Evolutionary conservation across 208 protist species (phyloP), one percentile per base, ranked within the genome.

Genomic region (Trypanosoma scelopori): DNA sequence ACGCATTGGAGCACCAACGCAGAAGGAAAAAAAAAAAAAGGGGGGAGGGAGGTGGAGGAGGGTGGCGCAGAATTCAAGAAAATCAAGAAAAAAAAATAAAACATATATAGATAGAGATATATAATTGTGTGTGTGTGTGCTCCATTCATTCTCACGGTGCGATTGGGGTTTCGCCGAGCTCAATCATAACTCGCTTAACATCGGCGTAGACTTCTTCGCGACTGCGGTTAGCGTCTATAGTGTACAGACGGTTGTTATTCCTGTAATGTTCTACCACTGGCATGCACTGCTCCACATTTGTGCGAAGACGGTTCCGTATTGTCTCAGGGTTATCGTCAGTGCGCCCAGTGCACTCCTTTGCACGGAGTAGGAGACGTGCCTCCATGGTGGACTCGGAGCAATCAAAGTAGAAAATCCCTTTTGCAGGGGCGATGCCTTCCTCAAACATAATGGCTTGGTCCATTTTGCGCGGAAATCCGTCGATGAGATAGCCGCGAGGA

Each of bases 391-490:
- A 66, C 72, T 92, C 84, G 20, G 70, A 69, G 76, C 87, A 94
- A 58, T 94, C 82, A 62, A 94, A 85, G 77, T 87, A 92, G 47
- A 97, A 27, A 53, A 94, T 88, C 4, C 73, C 80, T 3, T 66
- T 69, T 6, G 86, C 82, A 45, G 57, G 66, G 3, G 71, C 89
- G 41, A 95, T 85, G 22, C 65, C 72, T 0, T 89, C 79, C 72
- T 96, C 90, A 66, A 95, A 97, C 84, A 91, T 91, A 51, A 74
- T 55, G 2, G 82, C 84, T 76, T 97, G 93, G 52, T 93, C 90
- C 45, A 71, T 60, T 65, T 92, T 93, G 37, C 93, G 77, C 7
- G 93, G 93, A 60, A 96, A 97, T 37, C 93, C 91, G 68, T 96
- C 90, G 48, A 96, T 82, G 30, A 97, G 60, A 59, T 88, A 97